Evolutionary conservation across 805 yeast species (phyloP), one percentile per base, ranked within the genome.

Genomic region (Kodamaea neixiangensis): DNA sequence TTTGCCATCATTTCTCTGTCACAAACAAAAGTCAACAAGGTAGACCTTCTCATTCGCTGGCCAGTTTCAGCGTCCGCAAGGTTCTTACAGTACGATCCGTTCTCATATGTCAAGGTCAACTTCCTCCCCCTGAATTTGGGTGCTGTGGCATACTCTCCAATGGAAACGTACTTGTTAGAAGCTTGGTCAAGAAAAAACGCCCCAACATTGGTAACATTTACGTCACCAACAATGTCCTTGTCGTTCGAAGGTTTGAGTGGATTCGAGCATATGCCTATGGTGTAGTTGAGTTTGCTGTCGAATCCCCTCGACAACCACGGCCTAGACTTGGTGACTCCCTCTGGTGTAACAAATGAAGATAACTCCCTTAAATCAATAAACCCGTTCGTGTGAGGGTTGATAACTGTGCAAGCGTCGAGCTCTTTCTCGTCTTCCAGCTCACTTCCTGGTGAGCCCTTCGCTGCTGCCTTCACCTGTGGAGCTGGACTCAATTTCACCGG

Each of bases 41-140:
- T 80, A 2, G 91, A 82, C 59, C 79, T 85, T 46, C 82, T 72
- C 44, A 79, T 52, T 34, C 73, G 77, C 46, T 75, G 67, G 0
- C 87, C 86, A 3, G 68, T 64, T 35, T 56, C 60, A 5, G 58
- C 54, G 51, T 77, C 74, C 17, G 78, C 56, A 4, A 71, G 52
- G 20, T 65, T 64, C 37, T 65, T 66, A 68, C 91, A 82, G 59
- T 66, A 73, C 40, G 84, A 81, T 1, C 97, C 97, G 60, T 82
- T 79, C 35, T 72, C 77, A 66, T 91, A 91, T 39, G 84, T 85
- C 54, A 90, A 64, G 1, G 86, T 79, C 52, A 91, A 62, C 60
- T 87, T 87, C 50, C 83, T 78, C 3, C 96, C 96, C 53, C 89
- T 72, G 59, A 87, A 84, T 17, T 72, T 73, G 3, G 96, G 96